These are phyloP conservation scores for Talaromyces marneffei DNA, from an alignment of 2,329 filamentous ascomycete species.

Conservation along the genomic window DNA sequence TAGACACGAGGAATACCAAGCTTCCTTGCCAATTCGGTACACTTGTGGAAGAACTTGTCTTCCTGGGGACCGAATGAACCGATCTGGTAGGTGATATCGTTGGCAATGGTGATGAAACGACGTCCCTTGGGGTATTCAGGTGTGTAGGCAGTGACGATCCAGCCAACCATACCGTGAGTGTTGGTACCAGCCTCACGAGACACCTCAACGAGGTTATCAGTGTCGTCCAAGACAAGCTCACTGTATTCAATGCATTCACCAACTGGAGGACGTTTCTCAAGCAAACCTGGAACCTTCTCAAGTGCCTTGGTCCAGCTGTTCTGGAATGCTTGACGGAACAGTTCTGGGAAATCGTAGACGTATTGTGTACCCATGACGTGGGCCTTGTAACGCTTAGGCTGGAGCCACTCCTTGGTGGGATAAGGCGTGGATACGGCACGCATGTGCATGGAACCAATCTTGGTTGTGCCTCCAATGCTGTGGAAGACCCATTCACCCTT, in stretches of 20 bases:
- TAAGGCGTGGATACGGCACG: conserved; percentile 87
- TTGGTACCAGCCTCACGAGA: conserved; percentile 93
- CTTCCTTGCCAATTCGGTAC: conserved; percentile 89
- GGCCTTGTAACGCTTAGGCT: conserved; percentile 98
- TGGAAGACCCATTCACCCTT: conserved; percentile 99
- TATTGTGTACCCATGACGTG: conserved; percentile 99
- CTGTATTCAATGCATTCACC: conserved; percentile 92
- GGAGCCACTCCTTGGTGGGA: conserved; percentile 95
- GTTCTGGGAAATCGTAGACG: conserved; percentile 98
- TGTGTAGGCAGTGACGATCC: conserved; percentile 89
- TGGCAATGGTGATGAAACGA: conserved; percentile 92
- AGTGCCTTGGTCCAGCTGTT: conserved; percentile 81
- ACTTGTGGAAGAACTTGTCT: conserved; percentile 98
- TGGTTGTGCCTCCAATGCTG: conserved; percentile 89
- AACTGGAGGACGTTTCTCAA: conserved; percentile 72
- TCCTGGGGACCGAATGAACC: conserved; percentile 95
- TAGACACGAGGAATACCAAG: conserved; percentile 95
- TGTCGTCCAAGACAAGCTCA: conserved; percentile 91
- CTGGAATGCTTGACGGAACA: conserved; percentile 96
- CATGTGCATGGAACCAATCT: conserved; percentile 92
- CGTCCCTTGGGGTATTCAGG: conserved; percentile 91
- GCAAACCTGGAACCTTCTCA: conserved; percentile 65
- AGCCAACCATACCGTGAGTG: conserved; percentile 95
- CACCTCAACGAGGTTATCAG: conserved; percentile 86
- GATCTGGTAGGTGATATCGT: conserved; percentile 99